Conservation (phyloP, 2,329 filamentous ascomycete species). For the Pezicula radicicola region DNA sequence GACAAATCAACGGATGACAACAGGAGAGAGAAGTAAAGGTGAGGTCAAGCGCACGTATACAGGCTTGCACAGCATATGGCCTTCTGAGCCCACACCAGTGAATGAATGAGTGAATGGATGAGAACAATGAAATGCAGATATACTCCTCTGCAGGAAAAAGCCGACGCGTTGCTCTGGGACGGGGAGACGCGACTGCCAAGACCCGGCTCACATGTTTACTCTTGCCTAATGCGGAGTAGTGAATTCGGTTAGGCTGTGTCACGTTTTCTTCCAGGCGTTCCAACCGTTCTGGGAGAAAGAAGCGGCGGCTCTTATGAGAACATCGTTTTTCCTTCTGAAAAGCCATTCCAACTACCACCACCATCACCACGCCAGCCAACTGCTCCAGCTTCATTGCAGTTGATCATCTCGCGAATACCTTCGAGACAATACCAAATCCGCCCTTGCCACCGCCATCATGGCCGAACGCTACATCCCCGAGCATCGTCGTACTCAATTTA, state of each 20-base stretch:
- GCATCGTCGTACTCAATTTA: slow-evolving; percentile 98
- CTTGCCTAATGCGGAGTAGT: neutral
- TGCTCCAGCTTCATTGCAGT: neutral
- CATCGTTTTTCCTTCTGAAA: neutral
- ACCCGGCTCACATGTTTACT: no score
- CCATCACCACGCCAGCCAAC: neutral
- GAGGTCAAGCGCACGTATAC: no score
- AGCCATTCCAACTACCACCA: neutral
- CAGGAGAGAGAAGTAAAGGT: no score
- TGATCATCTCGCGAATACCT: neutral
- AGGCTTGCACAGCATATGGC: no score
- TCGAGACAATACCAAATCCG: neutral
- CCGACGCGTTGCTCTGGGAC: neutral
- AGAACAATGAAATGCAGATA: no score
- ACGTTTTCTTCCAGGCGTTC: neutral
- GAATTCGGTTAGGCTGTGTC: neutral
- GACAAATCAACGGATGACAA: no score
- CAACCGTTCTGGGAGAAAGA: neutral
- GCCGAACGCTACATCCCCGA: slow-evolving; percentile 99
- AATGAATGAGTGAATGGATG: no score
- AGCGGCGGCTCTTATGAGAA: neutral
- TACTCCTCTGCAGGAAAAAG: no score
- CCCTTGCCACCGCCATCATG: slow-evolving; percentile 51
- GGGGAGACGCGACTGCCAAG: slow-evolving; percentile 10
- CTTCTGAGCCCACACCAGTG: no score